Conservation (phyloP, 768 basidiomycete species). For the Wakefieldia striispora region DNA sequence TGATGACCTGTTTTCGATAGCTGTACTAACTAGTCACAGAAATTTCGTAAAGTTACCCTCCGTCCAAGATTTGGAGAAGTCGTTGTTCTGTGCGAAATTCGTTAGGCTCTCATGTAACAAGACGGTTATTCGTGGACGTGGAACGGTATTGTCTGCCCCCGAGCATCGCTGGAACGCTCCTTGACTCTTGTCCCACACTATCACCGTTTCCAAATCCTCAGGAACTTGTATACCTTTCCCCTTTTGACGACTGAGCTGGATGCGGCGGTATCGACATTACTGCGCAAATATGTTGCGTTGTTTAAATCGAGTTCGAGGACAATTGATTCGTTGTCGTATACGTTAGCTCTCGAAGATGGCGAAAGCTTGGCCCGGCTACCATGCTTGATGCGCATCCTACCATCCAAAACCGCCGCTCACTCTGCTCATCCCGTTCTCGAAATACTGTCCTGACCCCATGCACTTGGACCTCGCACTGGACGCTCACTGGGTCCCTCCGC, state of each 20-base stretch:
- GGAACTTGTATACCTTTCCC: slow-evolving; percentile 14
- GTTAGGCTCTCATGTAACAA: slow-evolving; percentile 9
- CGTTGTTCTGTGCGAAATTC: slow-evolving; percentile 17
- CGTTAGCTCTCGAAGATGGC: no score
- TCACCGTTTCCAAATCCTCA: slow-evolving; percentile 23
- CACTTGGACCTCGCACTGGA: no score
- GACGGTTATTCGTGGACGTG: no score
- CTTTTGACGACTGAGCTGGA: slow-evolving; percentile 5
- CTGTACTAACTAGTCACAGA: background rate
- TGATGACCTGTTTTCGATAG: no score
- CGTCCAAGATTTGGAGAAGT: slow-evolving; percentile 17
- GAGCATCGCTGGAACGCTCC: slow-evolving; percentile 15
- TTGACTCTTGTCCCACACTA: slow-evolving; percentile 20
- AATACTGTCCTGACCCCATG: no score
- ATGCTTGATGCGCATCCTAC: no score
- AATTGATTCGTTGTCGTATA: slow-evolving; percentile 12
- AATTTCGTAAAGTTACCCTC: slow-evolving; percentile 10
- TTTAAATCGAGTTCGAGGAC: slow-evolving; percentile 3
- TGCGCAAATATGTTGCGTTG: slow-evolving; percentile 11
- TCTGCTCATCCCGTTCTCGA: no score
- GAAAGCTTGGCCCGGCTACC: no score
- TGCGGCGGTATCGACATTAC: background rate
- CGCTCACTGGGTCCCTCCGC: no score
- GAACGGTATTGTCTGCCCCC: slow-evolving; percentile 12
- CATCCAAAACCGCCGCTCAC: no score